Base-by-base conservation (phyloP, 129 eudicot species). In the Flaveria sonorensis region DNA sequence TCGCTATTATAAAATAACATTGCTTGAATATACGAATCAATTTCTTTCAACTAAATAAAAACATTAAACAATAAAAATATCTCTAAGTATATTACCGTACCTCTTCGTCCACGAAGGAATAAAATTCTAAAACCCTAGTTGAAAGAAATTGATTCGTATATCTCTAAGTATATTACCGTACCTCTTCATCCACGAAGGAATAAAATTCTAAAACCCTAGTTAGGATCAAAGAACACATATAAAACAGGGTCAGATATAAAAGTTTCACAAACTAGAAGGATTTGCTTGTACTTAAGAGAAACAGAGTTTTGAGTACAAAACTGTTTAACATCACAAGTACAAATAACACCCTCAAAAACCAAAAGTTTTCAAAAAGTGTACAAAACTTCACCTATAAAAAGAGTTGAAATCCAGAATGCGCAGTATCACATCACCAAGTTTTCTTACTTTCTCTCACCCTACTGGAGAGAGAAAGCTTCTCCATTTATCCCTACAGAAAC, bases 381-480 rank as follows among this genome's bases (percentile, higher is more conserved):
- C 15, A 36, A 63, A 63, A 15, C 21, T 63, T 30, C 6, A 63
- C 7, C 46, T 63, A 28, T 63, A 63, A 63, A 63, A 62, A 0
- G 10, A 63, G 21, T 30, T 26, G 12, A 63, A 63, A 15, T 8
- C 18, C 46, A 16, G 2, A 63, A 63, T n/a, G 21, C 69, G 46
- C 69, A 28, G 67, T 6, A 4, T 26, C 67, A 4, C 68, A 60
- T 10, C 40, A 0, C 40, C 40, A 39, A 61, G 26, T 13, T 61
- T 16, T 61, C 42, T 61, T 7, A 26, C 42, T 61, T 15, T 61
- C 68, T 24, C 42, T 61, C 45, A 63, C 46, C 69, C 46, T 63
- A 63, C 6, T 14, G 36, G 67, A 61, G 67, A 24, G 66, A 61
- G 67, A 63, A 63, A 63, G 69, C 69, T 32, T 23, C 15, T 52